These are phyloP conservation scores for Suhomyces bribrorum DNA, from an alignment of 1,139 yeast species.

Conservation along the genomic window DNA sequence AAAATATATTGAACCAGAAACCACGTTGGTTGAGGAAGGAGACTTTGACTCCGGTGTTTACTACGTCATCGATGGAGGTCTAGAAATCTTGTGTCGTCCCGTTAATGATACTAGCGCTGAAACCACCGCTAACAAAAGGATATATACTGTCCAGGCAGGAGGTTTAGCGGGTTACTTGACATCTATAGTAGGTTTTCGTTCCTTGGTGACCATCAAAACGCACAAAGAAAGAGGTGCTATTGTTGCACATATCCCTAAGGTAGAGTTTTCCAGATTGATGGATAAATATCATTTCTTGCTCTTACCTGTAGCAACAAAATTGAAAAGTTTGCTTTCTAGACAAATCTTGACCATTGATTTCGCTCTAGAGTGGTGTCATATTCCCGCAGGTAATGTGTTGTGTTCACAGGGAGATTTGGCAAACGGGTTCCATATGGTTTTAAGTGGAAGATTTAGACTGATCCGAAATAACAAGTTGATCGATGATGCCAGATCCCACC, in stretches of 20 bases:
- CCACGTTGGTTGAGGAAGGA: conserved; percentile 62
- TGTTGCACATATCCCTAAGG: conserved; percentile 71
- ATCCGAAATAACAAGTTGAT: conserved; percentile 32
- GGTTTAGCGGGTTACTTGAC: conserved; percentile 89
- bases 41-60: conserved; percentile 71
- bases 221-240: conserved; percentile 58
- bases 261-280: conserved; percentile 61
- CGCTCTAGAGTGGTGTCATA: conserved; percentile 93
- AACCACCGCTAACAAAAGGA: conserved; percentile 27
- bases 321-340: conserved; percentile 65
- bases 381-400: conserved; percentile 78
- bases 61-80: conserved; percentile 74
- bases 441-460: conserved; percentile 87
- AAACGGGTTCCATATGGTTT: conserved; percentile 86
- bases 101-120: conserved; percentile 15
- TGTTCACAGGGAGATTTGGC: conserved; percentile 86
- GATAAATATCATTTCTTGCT: conserved; percentile 78
- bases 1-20: conserved; percentile 53
- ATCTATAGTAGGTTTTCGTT: conserved; percentile 74
- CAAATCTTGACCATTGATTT: conserved; percentile 77
- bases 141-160: conserved; percentile 70
- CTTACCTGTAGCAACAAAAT: conserved; percentile 71
- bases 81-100: conserved; percentile 55
- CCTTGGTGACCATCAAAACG: conserved; percentile 65
- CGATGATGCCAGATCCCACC: conserved; percentile 11